Evolutionary conservation across 176 grass and related monocot species (phyloP).

Genomic region (Ananas comosus): DNA sequence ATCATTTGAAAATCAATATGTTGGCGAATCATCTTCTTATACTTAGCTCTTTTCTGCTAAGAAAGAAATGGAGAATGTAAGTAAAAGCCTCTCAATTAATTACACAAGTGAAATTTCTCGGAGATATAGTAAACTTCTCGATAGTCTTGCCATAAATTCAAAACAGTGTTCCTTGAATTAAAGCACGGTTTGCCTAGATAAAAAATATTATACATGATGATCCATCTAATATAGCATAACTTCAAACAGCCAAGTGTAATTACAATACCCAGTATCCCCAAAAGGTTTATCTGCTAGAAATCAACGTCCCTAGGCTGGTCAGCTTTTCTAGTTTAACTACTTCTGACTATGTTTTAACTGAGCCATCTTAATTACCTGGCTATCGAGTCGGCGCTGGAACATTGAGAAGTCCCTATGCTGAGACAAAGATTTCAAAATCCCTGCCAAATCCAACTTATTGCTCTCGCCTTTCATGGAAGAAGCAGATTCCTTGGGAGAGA

Average conservation of each 20-base stretch:
- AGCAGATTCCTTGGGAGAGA: not conserved
- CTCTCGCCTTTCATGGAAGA: conserved; percentile 9
- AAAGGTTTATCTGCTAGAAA: not conserved
- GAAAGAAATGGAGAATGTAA: not conserved
- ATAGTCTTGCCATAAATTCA: too few species aligned
- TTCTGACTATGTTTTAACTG: conserved; percentile 8
- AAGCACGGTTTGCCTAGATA: too few species aligned
- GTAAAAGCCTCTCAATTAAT: not conserved
- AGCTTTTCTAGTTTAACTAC: not conserved
- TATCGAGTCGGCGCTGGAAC: conserved; percentile 61
- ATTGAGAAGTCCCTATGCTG: conserved; percentile 50
- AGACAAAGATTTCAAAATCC: conserved; percentile 51
- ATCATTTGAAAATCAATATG: conserved; percentile 74
- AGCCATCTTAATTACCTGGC: conserved; percentile 41
- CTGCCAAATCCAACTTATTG: conserved; percentile 28
- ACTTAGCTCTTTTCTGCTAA: conserved; percentile 50
- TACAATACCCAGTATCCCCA: too few species aligned
- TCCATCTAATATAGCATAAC: too few species aligned
- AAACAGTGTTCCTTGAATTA: too few species aligned
- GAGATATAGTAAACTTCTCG: not conserved
- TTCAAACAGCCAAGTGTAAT: too few species aligned
- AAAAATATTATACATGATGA: too few species aligned
- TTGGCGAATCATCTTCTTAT: conserved; percentile 76
- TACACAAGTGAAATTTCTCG: not conserved
- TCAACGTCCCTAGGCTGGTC: too few species aligned